Conservation (phyloP, 805 yeast species). For the Ogataea nitratoaversa region DNA sequence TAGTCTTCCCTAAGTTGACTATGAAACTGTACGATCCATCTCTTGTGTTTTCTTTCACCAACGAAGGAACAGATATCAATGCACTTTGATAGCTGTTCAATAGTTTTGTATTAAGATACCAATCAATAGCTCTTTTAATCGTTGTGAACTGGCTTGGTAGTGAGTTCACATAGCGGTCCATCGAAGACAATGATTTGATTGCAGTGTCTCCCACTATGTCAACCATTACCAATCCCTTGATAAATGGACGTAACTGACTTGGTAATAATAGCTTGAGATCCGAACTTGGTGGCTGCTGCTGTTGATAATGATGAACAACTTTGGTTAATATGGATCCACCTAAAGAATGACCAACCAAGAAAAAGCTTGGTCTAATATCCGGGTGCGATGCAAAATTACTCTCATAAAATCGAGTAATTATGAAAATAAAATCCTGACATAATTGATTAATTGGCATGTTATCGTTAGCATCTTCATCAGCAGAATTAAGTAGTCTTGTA, state of each 20-base stretch:
- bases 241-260: conserved; percentile 15
- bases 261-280: background rate
- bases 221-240: conserved; percentile 70
- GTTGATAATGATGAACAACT: conserved; percentile 30
- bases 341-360: conserved; percentile 82
- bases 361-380: conserved; percentile 34
- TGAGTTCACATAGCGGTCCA: conserved; percentile 60
- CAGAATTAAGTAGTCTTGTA: conserved; percentile 30
- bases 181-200: conserved; percentile 56
- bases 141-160: conserved; percentile 60
- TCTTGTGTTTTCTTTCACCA: conserved; percentile 33
- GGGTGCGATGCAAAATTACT: conserved; percentile 11
- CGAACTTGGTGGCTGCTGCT: conserved; percentile 14
- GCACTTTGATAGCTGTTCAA: conserved; percentile 63
- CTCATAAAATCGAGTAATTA: conserved; percentile 40
- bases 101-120: conserved; percentile 66
- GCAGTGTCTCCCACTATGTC: conserved; percentile 97
- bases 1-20: conserved; percentile 57
- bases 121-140: conserved; percentile 60
- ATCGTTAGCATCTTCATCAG: conserved; percentile 10
- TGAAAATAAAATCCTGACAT: conserved; percentile 50
- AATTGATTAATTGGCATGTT: conserved; percentile 48
- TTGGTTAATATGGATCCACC: conserved; percentile 84
- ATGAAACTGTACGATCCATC: conserved; percentile 45
- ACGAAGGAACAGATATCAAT: conserved; percentile 68